phyloP scores from a whole-genome alignment of 2,329 filamentous ascomycete genomes.

The Botrytis galanthina region DNA sequence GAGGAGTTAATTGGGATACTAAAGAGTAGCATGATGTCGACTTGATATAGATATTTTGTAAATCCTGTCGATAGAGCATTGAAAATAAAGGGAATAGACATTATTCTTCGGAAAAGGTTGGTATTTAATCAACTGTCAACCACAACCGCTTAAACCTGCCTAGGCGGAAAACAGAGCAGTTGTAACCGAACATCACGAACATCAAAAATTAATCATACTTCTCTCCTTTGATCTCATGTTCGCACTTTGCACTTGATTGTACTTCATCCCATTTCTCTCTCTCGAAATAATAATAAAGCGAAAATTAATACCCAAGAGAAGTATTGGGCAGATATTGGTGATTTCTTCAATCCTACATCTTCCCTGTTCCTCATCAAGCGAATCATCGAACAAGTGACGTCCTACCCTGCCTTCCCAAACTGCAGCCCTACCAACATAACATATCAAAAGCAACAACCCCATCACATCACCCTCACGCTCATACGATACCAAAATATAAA shows the following conservation, averaged over 20 bases:
- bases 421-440: constrained; percentile 18
- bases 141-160: neutral
- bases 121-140: too few relatives aligned
- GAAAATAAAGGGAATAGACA: too few relatives aligned
- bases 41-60: too few relatives aligned
- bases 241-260: neutral
- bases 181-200: neutral
- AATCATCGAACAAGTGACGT: constrained; percentile 13
- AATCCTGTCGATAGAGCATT: too few relatives aligned
- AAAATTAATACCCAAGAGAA: neutral
- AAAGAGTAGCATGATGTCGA: too few relatives aligned
- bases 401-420: neutral
- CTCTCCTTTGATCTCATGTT: neutral
- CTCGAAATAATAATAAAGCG: neutral
- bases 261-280: neutral
- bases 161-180: neutral
- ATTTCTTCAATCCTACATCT: neutral
- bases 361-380: constrained; percentile 13
- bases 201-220: neutral
- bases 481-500: neutral
- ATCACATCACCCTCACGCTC: neutral
- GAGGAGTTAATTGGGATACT: too few relatives aligned
- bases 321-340: neutral
- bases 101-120: too few relatives aligned
- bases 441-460: constrained; percentile 6